Conservation (phyloP, 2,329 filamentous ascomycete species). For the Trichophyton verrucosum region DNA sequence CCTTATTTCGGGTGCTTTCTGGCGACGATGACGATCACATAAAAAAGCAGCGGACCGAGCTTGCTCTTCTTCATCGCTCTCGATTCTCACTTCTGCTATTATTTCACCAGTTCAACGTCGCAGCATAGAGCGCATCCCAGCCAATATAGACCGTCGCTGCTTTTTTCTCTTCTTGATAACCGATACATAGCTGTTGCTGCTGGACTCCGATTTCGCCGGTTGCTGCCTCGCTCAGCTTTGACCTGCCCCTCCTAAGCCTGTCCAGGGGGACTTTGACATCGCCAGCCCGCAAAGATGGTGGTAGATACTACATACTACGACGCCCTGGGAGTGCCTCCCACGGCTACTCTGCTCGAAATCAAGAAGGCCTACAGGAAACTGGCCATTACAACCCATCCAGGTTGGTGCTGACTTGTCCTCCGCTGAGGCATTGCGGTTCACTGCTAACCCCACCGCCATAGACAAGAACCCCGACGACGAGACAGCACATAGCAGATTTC, state of each 20-base stretch:
- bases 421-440: constrained; percentile 6
- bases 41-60: not conserved
- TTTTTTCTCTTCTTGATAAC: not conserved
- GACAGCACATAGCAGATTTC: constrained; percentile 85
- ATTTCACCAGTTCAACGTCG: not conserved
- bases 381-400: constrained; percentile 85
- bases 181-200: not conserved
- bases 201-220: not conserved
- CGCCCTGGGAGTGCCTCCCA: constrained; percentile 68
- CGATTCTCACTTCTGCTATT: not conserved
- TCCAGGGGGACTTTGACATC: not conserved
- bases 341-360: constrained; percentile 81
- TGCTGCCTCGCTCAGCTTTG: not conserved
- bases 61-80: not conserved
- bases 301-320: constrained; percentile 85
- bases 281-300: constrained; percentile 48
- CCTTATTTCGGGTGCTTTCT: not conserved
- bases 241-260: not conserved
- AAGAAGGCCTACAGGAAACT: constrained; percentile 95
- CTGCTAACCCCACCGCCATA: constrained; percentile 25
- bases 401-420: constrained; percentile 33
- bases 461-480: constrained; percentile 98
- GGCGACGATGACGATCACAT: not conserved
- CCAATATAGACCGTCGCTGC: not conserved
- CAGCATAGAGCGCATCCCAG: not conserved